Evolutionary conservation across 306 rosid species (phyloP).

Genomic region (Begonia peltatifolia): DNA sequence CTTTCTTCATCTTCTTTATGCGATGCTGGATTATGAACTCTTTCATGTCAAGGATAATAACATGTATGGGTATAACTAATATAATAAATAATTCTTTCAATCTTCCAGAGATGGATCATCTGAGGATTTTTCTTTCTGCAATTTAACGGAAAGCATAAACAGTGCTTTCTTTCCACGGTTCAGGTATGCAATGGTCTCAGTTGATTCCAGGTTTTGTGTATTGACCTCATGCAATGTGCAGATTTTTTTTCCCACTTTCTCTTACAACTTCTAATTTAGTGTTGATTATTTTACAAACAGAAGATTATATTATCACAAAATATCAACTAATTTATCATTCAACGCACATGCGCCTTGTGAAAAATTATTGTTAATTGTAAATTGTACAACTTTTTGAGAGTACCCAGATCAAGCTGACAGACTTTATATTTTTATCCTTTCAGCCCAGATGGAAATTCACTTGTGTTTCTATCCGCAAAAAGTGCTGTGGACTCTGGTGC

Average conservation of each 20-base stretch:
- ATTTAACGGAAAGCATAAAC: constrained; percentile 52
- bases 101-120: constrained; percentile 31
- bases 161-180: constrained; percentile 71
- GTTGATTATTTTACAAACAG: too few relatives aligned
- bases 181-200: constrained; percentile 35
- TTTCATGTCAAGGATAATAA: not conserved
- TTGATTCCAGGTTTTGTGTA: not conserved
- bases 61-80: not conserved
- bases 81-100: constrained; percentile 5
- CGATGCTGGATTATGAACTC: constrained; percentile 3
- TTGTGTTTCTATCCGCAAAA: constrained; percentile 62
- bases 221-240: not conserved
- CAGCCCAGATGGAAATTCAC: constrained; percentile 77
- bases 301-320: too few relatives aligned
- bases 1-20: constrained; percentile 3
- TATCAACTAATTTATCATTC: too few relatives aligned
- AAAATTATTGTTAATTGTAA: too few relatives aligned
- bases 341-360: too few relatives aligned
- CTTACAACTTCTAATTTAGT: not conserved
- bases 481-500: constrained; percentile 74
- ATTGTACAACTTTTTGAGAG: too few relatives aligned
- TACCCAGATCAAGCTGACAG: too few relatives aligned
- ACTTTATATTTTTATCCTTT: constrained; percentile 7
- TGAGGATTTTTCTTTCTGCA: constrained; percentile 23
- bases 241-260: not conserved